A percentile compares a stretch with the other conserved stretches of the same genome.
These are phyloP conservation scores for Talaromyces stipitatus DNA, from an alignment of 495 filamentous ascomycete genomes.

Conservation along the genomic window DNA sequence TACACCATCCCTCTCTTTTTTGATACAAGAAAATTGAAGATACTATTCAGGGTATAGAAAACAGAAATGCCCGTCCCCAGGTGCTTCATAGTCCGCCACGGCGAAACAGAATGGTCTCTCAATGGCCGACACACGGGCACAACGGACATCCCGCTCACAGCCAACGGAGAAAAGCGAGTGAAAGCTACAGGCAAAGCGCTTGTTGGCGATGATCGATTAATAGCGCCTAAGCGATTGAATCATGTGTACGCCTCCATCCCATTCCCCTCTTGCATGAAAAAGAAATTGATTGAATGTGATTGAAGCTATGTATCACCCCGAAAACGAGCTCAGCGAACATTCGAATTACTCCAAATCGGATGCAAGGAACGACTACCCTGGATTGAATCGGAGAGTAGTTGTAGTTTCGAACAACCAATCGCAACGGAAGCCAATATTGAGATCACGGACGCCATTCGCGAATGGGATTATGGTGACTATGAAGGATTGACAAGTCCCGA, in stretches of 20 bases:
- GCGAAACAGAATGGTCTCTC: slow-evolving; percentile 96
- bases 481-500: slow-evolving; percentile 76
- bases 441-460: slow-evolving; percentile 70
- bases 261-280: background rate
- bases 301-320: slow-evolving; percentile 77
- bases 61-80: slow-evolving; percentile 66
- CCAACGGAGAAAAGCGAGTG: slow-evolving; percentile 79
- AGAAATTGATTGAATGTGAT: background rate
- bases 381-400: slow-evolving; percentile 27
- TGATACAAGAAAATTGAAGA: too few relatives aligned
- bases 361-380: slow-evolving; percentile 48
- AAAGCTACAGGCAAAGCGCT: slow-evolving; percentile 73
- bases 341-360: slow-evolving; percentile 67
- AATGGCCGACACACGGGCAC: slow-evolving; percentile 85
- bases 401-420: slow-evolving; percentile 28
- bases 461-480: slow-evolving; percentile 97
- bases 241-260: slow-evolving; percentile 49
- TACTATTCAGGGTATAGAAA: too few relatives aligned
- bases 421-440: slow-evolving; percentile 49
- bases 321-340: slow-evolving; percentile 74
- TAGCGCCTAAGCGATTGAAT: slow-evolving; percentile 72
- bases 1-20: too few relatives aligned
- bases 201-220: slow-evolving; percentile 75
- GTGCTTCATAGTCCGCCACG: slow-evolving; percentile 89
- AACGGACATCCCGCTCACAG: slow-evolving; percentile 79